These are phyloP conservation scores for Sungouiozyma ichnusensis DNA, from an alignment of 805 yeast genomes.

Conservation along the genomic window DNA sequence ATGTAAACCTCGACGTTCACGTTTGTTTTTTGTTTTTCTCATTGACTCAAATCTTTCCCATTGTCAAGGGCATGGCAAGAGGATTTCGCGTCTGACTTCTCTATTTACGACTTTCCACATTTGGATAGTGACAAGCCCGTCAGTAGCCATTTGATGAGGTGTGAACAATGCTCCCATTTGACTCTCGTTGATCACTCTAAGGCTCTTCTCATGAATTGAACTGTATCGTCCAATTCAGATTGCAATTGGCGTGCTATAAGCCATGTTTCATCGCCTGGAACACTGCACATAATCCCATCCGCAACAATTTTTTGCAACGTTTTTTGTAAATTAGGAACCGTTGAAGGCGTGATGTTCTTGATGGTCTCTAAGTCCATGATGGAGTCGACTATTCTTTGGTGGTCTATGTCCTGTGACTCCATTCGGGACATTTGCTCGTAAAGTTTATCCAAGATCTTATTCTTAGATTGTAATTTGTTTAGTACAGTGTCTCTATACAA, in stretches of 20 bases:
- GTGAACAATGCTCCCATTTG: no score
- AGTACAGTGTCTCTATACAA: slow-evolving; percentile 26
- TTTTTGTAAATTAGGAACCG: slow-evolving; percentile 25
- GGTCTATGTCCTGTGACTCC: neutral
- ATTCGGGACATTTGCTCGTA: slow-evolving; percentile 8
- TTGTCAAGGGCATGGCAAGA: no score
- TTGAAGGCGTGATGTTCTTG: slow-evolving; percentile 19
- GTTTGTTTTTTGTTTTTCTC: no score
- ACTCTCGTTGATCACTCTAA: slow-evolving; percentile 14
- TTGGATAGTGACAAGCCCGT: no score
- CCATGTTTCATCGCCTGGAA: slow-evolving; percentile 18
- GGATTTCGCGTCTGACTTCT: neutral
- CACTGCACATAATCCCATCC: slow-evolving; percentile 21
- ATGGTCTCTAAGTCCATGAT: slow-evolving; percentile 14
- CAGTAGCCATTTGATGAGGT: no score
- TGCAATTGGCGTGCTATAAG: slow-evolving; percentile 21
- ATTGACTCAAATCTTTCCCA: no score
- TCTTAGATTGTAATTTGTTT: slow-evolving; percentile 23
- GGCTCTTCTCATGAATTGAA: slow-evolving; percentile 28
- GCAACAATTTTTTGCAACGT: slow-evolving; percentile 23
- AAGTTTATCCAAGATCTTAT: slow-evolving; percentile 14
- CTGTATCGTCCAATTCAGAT: slow-evolving; percentile 25
- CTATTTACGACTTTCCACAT: neutral
- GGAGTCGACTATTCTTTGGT: slow-evolving; percentile 7
- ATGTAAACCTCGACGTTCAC: neutral